Evolutionary conservation across 2,329 filamentous ascomycete species (phyloP), one percentile per base, ranked within the genome.

Genomic region (Trichophyton benhamiae): DNA sequence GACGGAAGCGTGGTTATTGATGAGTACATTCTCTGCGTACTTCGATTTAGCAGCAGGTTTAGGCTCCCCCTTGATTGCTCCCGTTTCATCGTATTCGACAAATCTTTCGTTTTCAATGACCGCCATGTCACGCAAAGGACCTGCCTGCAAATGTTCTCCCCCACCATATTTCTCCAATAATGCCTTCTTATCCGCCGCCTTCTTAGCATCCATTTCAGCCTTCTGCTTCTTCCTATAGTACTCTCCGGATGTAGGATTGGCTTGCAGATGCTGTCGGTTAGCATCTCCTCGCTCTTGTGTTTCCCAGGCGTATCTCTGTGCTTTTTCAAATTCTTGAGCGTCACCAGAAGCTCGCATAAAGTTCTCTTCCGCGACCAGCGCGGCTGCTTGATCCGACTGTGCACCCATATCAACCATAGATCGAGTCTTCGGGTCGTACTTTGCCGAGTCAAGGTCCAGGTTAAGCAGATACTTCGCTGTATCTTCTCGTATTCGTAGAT

Each of bases 401-500:
- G 88, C 90, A 57, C 91, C 90, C 65, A 84, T 85, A 70, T 95
- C 89, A 22, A 95, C 87, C 80, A 99, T 89, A 7, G 88, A 87
- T 68, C 94, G 83, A 11, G 91, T 96, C 72, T 99, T 99, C 0
- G 94, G 94, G 70, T 99, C 92, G 75, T 99, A 99, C 73, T 95
- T 95, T 1, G 95, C 94, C 1, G 91, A 96, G 69, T 99, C 94
- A 2, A 96, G 81, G 71, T 99, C 94, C 30, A 99, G 83, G 71
- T 97, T 97, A 7, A 96, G 79, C 2, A 99, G 80, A 72, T 99
- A 99, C 70, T 96, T 97, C 22, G 94, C 94, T 0, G 94, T 99
- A 72, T 99, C 94, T 76, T 99, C 94, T 72, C 94, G 84, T 72
- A 99, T 85, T 65, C 94, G 85, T 62, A 99, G 80, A 71, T 97